These are phyloP conservation scores for Ceratobasidium sp. DNA, from an alignment of 1,284 basidiomycete genomes.

Conservation along the genomic window DNA sequence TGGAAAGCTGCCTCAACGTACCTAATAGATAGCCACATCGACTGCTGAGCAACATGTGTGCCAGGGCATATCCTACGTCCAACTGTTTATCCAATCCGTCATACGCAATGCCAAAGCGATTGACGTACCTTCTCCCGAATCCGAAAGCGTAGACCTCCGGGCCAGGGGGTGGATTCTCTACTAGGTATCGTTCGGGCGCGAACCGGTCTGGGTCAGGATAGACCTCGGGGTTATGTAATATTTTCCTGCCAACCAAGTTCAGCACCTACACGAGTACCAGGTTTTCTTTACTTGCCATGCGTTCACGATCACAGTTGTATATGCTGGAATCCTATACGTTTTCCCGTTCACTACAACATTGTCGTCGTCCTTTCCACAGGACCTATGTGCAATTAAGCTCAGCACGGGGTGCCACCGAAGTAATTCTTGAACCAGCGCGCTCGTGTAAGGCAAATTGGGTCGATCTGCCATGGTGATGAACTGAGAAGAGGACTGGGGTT, in stretches of 20 bases:
- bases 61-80: constrained; percentile 33
- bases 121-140: constrained; percentile 16
- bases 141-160: constrained; percentile 20
- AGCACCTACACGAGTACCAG: no score
- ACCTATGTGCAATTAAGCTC: constrained; percentile 2
- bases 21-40: constrained; percentile 35
- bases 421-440: constrained; percentile 26
- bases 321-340: constrained; percentile 27
- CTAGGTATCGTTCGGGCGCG: constrained; percentile 91
- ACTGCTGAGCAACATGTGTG: constrained; percentile 26
- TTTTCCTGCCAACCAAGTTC: constrained; percentile 8
- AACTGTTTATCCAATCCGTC: no score
- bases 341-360: constrained; percentile 23
- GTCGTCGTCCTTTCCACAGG: constrained; percentile 7
- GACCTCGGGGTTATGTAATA: constrained; percentile 82
- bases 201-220: constrained; percentile 89
- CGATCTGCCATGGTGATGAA: constrained; percentile 23
- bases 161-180: constrained; percentile 62
- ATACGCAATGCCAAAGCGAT: not conserved
- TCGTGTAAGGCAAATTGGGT: constrained; percentile 15
- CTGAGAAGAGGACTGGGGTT: not conserved
- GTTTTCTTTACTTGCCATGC: constrained; percentile 5
- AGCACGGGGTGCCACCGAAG: constrained; percentile 33
- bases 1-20: not conserved
- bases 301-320: constrained; percentile 18